Base-by-base conservation (phyloP, 768 basidiomycete species). In the Gelatoporia subvermispora region DNA sequence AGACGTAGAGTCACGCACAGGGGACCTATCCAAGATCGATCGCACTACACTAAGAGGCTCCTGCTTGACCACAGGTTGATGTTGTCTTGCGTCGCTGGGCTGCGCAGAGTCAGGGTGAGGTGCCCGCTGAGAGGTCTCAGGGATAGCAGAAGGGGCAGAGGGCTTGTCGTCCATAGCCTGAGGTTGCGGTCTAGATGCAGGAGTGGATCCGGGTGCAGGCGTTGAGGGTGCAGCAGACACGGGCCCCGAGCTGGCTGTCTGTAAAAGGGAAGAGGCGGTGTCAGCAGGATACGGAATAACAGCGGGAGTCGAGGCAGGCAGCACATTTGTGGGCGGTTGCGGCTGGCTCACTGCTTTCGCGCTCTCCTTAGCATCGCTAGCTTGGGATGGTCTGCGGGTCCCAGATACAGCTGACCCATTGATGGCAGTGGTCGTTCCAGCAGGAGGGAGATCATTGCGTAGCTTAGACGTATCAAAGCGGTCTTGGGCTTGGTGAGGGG, bases 401-500 rank as follows among this genome's bases (percentile, higher is more conserved):
- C 28, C 28, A 31, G 28, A 31, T 31, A 31, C 43, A 24, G 43
- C 24, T 11, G 43, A 16, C 8, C 23, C 28, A 28, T 43, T 24
- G 25, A 15, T 42, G 31, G 41, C 21, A n/a, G 22, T 8, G 41
- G 41, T 15, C 22, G 41, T 8, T n/a, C 13, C 11, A 21, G 45
- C 31, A 41, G 37, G 11, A 50, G 62, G 21, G 40, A 60, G 43
- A 23, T 54, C 52, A 48, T 25, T 46, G 39, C 42, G 20, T 31
- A 52, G 22, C 45, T 64, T 59, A 57, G 43, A 41, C 35, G 8
- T 46, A 49, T 51, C 28, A 13, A 31, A 31, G 28, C 28, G 28
- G 28, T 31, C 61, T 38, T 47, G 47, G 46, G 64, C 68, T 40
- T 67, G 53, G 3, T 49, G 50, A 39, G 65, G 66, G 46, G 64